Conservation (phyloP, 345 rosid genomes). For the Clausena lansium region DNA sequence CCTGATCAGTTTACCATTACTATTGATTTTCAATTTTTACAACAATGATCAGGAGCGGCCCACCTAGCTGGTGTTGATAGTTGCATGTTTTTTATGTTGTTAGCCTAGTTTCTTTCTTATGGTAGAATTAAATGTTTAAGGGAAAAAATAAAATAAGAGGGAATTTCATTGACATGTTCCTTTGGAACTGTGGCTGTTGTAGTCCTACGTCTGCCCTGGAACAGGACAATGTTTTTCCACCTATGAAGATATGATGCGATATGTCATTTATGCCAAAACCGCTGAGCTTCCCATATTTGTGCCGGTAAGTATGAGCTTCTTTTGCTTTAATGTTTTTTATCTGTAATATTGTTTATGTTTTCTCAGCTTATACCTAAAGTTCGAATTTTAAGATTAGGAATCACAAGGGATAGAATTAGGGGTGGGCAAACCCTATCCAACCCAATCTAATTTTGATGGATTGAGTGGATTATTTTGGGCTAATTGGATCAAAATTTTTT, state of each 20-base stretch:
- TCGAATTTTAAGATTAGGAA: not conserved
- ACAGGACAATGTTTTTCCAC: constrained; percentile 23
- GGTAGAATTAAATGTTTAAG: not conserved
- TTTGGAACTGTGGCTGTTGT: constrained; percentile 15
- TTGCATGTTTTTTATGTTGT: not conserved
- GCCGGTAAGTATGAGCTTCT: constrained; percentile 24
- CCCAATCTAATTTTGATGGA: too few relatives aligned
- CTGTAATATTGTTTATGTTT: not conserved
- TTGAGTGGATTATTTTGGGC: too few relatives aligned
- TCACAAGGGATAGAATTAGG: not conserved
- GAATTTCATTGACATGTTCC: not conserved
- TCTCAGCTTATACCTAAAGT: not conserved
- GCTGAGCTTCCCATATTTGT: constrained; percentile 22
- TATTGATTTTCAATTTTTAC: not conserved
- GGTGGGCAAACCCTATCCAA: too few relatives aligned
- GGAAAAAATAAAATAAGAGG: not conserved
- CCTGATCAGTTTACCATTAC: not conserved
- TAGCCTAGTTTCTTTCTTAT: not conserved
- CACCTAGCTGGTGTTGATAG: not conserved
- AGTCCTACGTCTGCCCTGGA: constrained; percentile 20
- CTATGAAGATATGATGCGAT: constrained; percentile 29
- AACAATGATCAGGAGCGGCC: not conserved
- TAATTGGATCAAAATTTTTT: too few relatives aligned
- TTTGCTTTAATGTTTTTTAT: not conserved
- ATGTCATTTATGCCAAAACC: constrained; percentile 25